Conservation (phyloP, 306 rosid species). For the Ormosia semicastrata region DNA sequence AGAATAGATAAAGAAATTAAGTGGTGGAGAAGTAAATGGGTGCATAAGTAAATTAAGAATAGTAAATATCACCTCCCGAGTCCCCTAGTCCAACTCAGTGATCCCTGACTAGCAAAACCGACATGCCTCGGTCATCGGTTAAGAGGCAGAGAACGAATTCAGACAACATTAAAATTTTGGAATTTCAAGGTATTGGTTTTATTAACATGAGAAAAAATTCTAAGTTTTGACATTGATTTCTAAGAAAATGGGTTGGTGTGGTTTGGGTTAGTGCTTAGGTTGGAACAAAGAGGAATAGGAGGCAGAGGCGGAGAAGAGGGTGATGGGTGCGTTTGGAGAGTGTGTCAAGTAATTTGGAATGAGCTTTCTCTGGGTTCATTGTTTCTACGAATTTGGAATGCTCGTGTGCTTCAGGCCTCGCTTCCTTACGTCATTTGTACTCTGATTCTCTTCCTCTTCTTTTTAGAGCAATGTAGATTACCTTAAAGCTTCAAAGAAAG, state of each 20-base stretch:
- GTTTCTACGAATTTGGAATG: neutral
- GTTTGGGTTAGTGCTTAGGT: conserved; percentile 26
- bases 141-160: conserved; percentile 33
- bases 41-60: too few relatives aligned
- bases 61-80: too few relatives aligned
- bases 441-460: too few relatives aligned
- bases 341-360: conserved; percentile 3
- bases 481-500: neutral
- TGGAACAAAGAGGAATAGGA: conserved; percentile 50
- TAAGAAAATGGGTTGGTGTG: neutral
- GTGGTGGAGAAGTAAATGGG: too few relatives aligned
- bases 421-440: too few relatives aligned
- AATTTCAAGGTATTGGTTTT: neutral
- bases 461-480: conserved; percentile 49
- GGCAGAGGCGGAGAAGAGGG: conserved; percentile 51
- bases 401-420: too few relatives aligned
- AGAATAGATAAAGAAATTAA: too few relatives aligned
- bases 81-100: conserved; percentile 43
- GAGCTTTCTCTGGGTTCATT: conserved; percentile 28
- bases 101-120: conserved; percentile 36
- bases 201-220: too few relatives aligned
- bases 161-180: conserved; percentile 14
- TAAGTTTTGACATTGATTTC: neutral
- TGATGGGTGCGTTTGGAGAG: conserved; percentile 42
- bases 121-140: conserved; percentile 39